A percentile compares a stretch with the other conserved stretches of the same genome.
Evolutionary conservation across 2,329 filamentous ascomycete genomes (phyloP).

Genomic region (Aspergillus spinulosporus): DNA sequence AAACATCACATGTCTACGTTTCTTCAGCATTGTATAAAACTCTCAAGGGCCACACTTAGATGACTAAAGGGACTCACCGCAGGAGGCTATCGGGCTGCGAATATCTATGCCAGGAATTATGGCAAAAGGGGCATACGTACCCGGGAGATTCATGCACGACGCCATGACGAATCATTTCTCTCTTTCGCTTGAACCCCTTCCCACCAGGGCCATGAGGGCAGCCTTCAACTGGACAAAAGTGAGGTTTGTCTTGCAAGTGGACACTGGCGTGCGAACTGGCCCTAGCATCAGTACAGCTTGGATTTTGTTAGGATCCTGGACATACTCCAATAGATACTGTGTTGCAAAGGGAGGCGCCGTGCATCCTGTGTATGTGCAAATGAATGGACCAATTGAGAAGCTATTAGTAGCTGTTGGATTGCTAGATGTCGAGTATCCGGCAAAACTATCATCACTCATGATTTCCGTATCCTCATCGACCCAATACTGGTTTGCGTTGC

Average conservation of each 20-base stretch:
- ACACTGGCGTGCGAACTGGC: slow-evolving; percentile 57
- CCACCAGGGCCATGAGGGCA: slow-evolving; percentile 62
- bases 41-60: slow-evolving; percentile 38
- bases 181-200: slow-evolving; percentile 68
- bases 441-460: too few relatives aligned
- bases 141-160: slow-evolving; percentile 92
- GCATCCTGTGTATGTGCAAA: slow-evolving; percentile 58
- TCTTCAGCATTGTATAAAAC: background rate
- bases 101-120: slow-evolving; percentile 90
- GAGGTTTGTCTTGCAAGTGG: slow-evolving; percentile 62
- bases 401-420: too few relatives aligned
- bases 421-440: too few relatives aligned
- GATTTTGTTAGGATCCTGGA: slow-evolving; percentile 9
- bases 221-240: slow-evolving; percentile 61
- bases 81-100: slow-evolving; percentile 94
- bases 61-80: slow-evolving; percentile 58
- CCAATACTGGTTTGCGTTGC: too few relatives aligned
- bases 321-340: slow-evolving; percentile 65
- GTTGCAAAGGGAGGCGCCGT: slow-evolving; percentile 62
- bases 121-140: slow-evolving; percentile 95
- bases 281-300: slow-evolving; percentile 2
- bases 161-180: slow-evolving; percentile 73
- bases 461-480: too few relatives aligned
- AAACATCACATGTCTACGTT: slow-evolving; percentile 73
- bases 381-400: slow-evolving; percentile 40